These are phyloP conservation scores for Globisporangium middletonii DNA, from an alignment of 352 stramenopile genomes.

Conservation along the genomic window DNA sequence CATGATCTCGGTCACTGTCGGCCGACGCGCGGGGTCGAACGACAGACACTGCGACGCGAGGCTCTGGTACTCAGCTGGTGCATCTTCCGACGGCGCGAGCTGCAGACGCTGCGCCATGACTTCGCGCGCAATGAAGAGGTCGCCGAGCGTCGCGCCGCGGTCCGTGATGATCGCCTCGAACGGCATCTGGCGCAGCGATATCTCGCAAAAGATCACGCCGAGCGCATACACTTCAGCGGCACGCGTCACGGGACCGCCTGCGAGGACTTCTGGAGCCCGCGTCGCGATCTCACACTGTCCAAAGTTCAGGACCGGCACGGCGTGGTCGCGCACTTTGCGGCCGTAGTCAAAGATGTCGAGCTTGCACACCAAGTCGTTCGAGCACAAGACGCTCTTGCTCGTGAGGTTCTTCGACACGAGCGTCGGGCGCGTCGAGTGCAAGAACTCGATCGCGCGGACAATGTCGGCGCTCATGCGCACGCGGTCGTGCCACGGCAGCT, in stretches of 20 bases:
- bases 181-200: conserved; percentile 36
- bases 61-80: conserved; percentile 35
- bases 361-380: conserved; percentile 58
- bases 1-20: conserved; percentile 34
- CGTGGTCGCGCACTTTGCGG: conserved; percentile 35
- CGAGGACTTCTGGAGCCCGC: conserved; percentile 54
- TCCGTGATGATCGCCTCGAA: conserved; percentile 43
- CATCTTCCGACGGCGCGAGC: conserved; percentile 35
- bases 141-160: conserved; percentile 42
- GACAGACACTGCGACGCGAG: conserved; percentile 37
- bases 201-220: conserved; percentile 69
- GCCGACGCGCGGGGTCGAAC: conserved; percentile 44
- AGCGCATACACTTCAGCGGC: conserved; percentile 66
- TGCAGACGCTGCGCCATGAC: conserved; percentile 34
- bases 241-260: conserved; percentile 30
- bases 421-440: conserved; percentile 31
- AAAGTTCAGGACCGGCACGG: conserved; percentile 32
- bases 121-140: conserved; percentile 58
- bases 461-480: conserved; percentile 51
- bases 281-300: conserved; percentile 52
- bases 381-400: conserved; percentile 50
- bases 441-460: conserved; percentile 37
- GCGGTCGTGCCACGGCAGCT: conserved; percentile 46
- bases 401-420: conserved; percentile 48
- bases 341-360: conserved; percentile 73